phyloP scores from a whole-genome alignment of 257 asterid genomes.

The Fraxinus cuspidata region DNA sequence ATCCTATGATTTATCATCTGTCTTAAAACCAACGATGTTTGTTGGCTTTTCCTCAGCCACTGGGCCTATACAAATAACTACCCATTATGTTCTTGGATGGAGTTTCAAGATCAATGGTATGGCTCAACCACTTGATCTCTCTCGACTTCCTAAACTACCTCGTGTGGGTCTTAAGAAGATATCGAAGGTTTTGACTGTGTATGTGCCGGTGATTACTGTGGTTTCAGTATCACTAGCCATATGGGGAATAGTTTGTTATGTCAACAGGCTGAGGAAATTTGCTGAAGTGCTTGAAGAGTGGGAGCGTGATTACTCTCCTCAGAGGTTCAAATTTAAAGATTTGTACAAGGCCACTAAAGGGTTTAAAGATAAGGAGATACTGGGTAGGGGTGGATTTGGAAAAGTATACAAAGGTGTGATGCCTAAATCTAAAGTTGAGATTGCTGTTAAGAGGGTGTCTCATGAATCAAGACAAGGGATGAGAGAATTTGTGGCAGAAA shows the following conservation, averaged over 20 bases:
- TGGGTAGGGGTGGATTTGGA: constrained; percentile 73
- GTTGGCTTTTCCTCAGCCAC: constrained; percentile 64
- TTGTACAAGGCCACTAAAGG: constrained; percentile 59
- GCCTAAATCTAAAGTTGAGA: constrained; percentile 34
- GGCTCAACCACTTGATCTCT: constrained; percentile 41
- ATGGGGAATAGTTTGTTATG: constrained; percentile 17
- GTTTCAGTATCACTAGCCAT: neutral
- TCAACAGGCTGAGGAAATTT: constrained; percentile 40
- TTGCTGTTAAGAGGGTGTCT: constrained; percentile 63
- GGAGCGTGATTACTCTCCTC: constrained; percentile 58
- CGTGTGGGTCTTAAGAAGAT: constrained; percentile 39
- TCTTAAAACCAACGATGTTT: constrained; percentile 47
- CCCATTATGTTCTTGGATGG: constrained; percentile 70
- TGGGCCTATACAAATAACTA: constrained; percentile 34
- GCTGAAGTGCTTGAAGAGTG: constrained; percentile 64
- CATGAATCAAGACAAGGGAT: constrained; percentile 72
- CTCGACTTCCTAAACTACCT: constrained; percentile 58
- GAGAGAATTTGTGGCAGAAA: constrained; percentile 66
- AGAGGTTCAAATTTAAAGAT: constrained; percentile 64
- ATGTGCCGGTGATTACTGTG: constrained; percentile 34
- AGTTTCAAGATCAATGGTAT: constrained; percentile 45
- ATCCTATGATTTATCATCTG: constrained; percentile 38
- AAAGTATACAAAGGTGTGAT: constrained; percentile 59
- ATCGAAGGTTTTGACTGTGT: constrained; percentile 35
- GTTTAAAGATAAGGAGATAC: constrained; percentile 44